Evolutionary conservation across 176 grass and related monocot genomes (phyloP).

Genomic region (Musa troglodytarum): DNA sequence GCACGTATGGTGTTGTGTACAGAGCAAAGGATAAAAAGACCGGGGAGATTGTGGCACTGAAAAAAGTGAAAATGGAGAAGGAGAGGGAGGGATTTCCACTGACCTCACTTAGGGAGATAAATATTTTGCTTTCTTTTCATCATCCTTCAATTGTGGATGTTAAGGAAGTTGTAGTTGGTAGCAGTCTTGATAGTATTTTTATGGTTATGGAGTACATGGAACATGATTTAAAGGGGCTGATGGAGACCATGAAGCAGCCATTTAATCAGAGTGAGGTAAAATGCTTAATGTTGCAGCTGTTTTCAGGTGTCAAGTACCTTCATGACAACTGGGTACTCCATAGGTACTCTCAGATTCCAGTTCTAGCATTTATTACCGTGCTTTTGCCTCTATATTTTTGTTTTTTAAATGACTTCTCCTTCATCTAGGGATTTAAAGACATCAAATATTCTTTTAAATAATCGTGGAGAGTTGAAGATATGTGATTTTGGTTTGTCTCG

Average conservation of each 20-base stretch:
- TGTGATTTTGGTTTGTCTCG: slow-evolving; percentile 93
- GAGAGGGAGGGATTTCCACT: slow-evolving; percentile 75
- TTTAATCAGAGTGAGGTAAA: slow-evolving; percentile 91
- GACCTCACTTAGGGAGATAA: slow-evolving; percentile 89
- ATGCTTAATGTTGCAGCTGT: slow-evolving; percentile 91
- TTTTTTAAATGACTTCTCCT: slow-evolving; percentile 20
- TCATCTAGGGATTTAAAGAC: slow-evolving; percentile 74
- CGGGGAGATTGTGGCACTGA: slow-evolving; percentile 84
- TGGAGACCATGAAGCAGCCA: slow-evolving; percentile 88
- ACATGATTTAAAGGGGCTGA: slow-evolving; percentile 84
- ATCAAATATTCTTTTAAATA: slow-evolving; percentile 90
- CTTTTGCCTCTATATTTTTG: slow-evolving; percentile 3
- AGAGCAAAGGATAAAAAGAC: slow-evolving; percentile 84
- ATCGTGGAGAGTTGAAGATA: slow-evolving; percentile 87
- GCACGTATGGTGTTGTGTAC: slow-evolving; percentile 90
- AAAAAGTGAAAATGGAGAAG: slow-evolving; percentile 95
- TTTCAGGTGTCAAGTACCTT: slow-evolving; percentile 86
- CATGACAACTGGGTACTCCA: slow-evolving; percentile 97
- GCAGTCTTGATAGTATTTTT: slow-evolving; percentile 55
- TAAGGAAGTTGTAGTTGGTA: slow-evolving; percentile 85
- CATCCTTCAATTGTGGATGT: slow-evolving; percentile 91
- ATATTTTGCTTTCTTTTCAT: slow-evolving; percentile 81
- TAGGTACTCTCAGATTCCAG: slow-evolving; percentile 37
- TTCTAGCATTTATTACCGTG: background rate
- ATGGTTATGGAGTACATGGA: slow-evolving; percentile 99